Percentiles rank a stretch among this genome's conserved stretches.
phyloP scores from a whole-genome alignment of 176 grass and related monocot genomes.

The Rhynchospora breviuscula region DNA sequence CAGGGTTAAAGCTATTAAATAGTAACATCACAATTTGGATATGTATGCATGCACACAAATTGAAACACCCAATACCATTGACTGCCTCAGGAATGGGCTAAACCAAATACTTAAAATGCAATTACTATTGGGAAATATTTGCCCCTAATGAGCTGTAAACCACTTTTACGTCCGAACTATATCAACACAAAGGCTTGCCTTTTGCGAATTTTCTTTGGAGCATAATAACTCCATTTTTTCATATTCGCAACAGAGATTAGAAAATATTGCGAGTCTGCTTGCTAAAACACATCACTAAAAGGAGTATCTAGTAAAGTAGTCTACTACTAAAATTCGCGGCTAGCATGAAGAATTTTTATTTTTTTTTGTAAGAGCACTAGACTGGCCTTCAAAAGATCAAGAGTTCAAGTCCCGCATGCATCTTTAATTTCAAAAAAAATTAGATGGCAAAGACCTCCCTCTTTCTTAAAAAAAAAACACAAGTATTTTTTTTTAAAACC shows the following conservation, averaged over 20 bases:
- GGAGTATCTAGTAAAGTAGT: no score
- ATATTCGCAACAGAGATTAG: background rate
- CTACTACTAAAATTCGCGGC: no score
- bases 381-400: no score
- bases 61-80: background rate
- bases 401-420: no score
- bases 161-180: background rate
- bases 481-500: no score
- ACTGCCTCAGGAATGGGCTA: background rate
- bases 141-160: background rate
- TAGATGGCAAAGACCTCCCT: no score
- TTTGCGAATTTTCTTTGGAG: background rate
- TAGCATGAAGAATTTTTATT: no score
- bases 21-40: background rate
- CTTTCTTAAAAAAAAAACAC: no score
- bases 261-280: background rate
- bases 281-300: background rate
- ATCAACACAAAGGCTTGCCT: background rate
- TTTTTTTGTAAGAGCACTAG: no score
- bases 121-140: background rate
- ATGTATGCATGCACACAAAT: background rate
- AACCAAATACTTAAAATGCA: background rate
- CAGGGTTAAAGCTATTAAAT: background rate
- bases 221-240: background rate
- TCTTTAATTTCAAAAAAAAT: no score